Percentiles rank a stretch among this genome's conserved stretches.
phyloP scores from a whole-genome alignment of 345 rosid species.

The Eucalyptus fibrosa region DNA sequence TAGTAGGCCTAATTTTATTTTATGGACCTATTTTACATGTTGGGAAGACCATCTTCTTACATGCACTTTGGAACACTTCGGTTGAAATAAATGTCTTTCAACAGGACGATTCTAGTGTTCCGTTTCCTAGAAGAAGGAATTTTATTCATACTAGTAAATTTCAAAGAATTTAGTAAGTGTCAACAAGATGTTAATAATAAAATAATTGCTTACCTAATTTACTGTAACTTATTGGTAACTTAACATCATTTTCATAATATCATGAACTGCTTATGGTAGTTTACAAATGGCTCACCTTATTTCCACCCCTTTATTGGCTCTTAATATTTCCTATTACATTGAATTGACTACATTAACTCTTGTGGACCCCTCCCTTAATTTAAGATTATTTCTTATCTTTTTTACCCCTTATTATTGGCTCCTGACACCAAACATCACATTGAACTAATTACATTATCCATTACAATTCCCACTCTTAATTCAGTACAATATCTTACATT shows the following conservation, averaged over 20 bases:
- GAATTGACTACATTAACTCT: no score
- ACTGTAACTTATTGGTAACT: not conserved
- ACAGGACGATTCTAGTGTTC: not conserved
- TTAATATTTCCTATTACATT: fast-evolving
- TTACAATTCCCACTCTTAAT: no score
- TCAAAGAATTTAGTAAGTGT: not conserved
- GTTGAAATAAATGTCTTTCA: not conserved
- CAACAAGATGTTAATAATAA: not conserved
- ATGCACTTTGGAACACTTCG: not conserved
- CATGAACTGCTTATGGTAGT: not conserved
- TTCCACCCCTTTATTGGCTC: no score
- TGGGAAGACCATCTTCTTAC: not conserved
- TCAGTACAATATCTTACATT: no score
- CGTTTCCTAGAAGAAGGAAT: not conserved
- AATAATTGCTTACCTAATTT: not conserved
- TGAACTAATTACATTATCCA: no score
- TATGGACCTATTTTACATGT: not conserved
- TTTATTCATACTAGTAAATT: not conserved
- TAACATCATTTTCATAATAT: not conserved
- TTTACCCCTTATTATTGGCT: no score
- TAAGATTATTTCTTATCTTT: no score
- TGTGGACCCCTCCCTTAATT: no score
- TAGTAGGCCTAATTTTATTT: not conserved
- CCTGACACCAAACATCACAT: no score
- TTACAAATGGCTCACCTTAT: no score